Evolutionary conservation across 2,329 filamentous ascomycete genomes (phyloP), one percentile per base, ranked within the genome.

Genomic region (Magnaporthiopsis incrustans): DNA sequence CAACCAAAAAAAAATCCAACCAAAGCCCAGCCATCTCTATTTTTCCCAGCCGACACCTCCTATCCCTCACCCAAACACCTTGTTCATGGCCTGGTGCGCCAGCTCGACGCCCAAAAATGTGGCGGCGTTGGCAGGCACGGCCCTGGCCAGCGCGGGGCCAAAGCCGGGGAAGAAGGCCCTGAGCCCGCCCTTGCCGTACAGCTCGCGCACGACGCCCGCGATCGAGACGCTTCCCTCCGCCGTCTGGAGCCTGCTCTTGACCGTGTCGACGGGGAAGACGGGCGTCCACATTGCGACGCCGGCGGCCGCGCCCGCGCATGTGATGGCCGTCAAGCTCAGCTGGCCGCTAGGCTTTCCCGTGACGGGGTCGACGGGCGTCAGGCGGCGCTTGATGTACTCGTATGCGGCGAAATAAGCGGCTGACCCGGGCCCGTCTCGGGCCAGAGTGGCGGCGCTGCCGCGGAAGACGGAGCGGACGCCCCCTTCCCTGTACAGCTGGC

Each of bases 251-350:
- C 93, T 83, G 68, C 89, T 93, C 85, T 99, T 99, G 79, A 99
- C 88, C 0, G 95, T 99, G 73, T 99, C 95, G 68, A 99, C 85
- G 27, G 95, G 95, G 85, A 99, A 99, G 57, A 99, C 93, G 63
- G 95, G 93, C 69, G 97, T 95, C 95, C 95, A 99, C 95, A 99
- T 99, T 67, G 95, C 95, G 32, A 99, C 86, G 73, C 95, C 95
- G 0, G 95, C 95, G 4, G 89, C 90, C 67, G 91, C 95, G 70
- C 95, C 95, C 2, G 95, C 95, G 33, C 86, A 85, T 71, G 93
- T 91, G 65, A 99, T 85, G 14, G 95, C 95, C 2, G 85, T 79
- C 67, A 99, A 81, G 71, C 89, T 94, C 65, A 98, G 78, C 70
- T 95, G 82, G 57, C 92, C 93, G 5, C 82, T 85, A 2, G 90